A percentile compares a stretch with the other conserved stretches of the same genome.
Conservation (phyloP, 306 rosid genomes). For the Vachellia pachyceras region DNA sequence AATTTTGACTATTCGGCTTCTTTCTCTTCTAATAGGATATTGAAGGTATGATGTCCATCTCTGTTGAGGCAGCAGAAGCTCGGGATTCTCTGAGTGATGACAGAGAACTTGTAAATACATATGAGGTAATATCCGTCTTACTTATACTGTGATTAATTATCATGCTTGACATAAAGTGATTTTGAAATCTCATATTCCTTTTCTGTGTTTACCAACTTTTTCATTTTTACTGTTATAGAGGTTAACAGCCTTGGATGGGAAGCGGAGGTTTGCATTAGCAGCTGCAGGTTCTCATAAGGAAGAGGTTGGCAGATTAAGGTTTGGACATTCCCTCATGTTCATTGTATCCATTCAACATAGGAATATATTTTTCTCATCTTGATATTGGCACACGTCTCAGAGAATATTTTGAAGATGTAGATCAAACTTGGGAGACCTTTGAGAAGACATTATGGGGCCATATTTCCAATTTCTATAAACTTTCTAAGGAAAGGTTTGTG, state of each 20-base stretch:
- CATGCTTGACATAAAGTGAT: slow-evolving; percentile 13
- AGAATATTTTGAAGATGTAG: slow-evolving; percentile 96
- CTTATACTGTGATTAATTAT: slow-evolving; percentile 28
- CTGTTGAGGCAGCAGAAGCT: slow-evolving; percentile 95
- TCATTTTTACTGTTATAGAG: slow-evolving; percentile 56
- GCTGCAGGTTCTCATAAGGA: slow-evolving; percentile 95
- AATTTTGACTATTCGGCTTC: slow-evolving; percentile 46
- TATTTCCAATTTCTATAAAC: slow-evolving; percentile 83
- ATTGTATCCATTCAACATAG: slow-evolving; percentile 15
- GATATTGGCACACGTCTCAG: slow-evolving; percentile 50
- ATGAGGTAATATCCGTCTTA: slow-evolving; percentile 64
- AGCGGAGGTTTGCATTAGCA: slow-evolving; percentile 94
- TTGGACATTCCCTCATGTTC: slow-evolving; percentile 25
- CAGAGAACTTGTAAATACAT: slow-evolving; percentile 84
- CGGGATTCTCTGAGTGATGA: slow-evolving; percentile 90
- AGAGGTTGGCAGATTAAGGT: slow-evolving; percentile 96
- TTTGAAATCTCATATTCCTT: slow-evolving; percentile 26
- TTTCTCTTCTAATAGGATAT: slow-evolving; percentile 75
- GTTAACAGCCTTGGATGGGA: slow-evolving; percentile 95
- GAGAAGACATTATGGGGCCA: slow-evolving; percentile 95
- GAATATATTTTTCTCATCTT: slow-evolving; percentile 34
- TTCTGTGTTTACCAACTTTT: background rate
- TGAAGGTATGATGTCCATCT: slow-evolving; percentile 99
- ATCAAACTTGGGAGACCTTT: slow-evolving; percentile 93
- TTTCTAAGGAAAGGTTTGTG: slow-evolving; percentile 89